Evolutionary conservation across 78 protist genomes (phyloP).

Genomic region (Dictyostelium purpureum): DNA sequence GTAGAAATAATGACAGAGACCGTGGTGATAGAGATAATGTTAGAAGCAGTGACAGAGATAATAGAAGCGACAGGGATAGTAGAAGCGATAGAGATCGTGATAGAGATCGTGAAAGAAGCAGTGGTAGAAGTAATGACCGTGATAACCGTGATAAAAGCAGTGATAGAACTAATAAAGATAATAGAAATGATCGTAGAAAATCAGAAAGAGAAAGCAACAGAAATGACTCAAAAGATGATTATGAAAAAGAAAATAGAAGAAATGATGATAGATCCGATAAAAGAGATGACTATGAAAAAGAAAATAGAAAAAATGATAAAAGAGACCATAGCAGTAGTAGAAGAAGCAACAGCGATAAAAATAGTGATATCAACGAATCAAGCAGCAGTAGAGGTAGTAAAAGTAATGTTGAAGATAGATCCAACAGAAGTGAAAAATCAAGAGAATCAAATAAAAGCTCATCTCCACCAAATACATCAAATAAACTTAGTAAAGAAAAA

Average conservation of each 20-base stretch:
- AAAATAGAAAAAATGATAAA: slow-evolving; percentile 2
- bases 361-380: not conserved
- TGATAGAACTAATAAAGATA: not conserved
- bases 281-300: not conserved
- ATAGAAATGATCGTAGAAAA: not conserved
- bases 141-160: not conserved
- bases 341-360: not conserved
- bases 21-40: not conserved
- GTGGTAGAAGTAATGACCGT: not conserved
- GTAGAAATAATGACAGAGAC: not conserved
- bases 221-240: not conserved
- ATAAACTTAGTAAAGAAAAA: not conserved
- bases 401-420: not conserved
- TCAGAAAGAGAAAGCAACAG: slow-evolving; percentile 4
- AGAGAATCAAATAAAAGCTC: not conserved
- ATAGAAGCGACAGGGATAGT: not conserved
- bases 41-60: not conserved
- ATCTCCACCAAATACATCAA: not conserved
- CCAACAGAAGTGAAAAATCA: not conserved
- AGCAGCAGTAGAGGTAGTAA: not conserved
- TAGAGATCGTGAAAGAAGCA: not conserved
- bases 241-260: not conserved
- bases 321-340: not conserved
- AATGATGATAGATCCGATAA: not conserved
- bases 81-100: slow-evolving; percentile 19